Base-by-base conservation (phyloP, 1,139 yeast species). In the Hyphopichia pseudoburtonii region DNA sequence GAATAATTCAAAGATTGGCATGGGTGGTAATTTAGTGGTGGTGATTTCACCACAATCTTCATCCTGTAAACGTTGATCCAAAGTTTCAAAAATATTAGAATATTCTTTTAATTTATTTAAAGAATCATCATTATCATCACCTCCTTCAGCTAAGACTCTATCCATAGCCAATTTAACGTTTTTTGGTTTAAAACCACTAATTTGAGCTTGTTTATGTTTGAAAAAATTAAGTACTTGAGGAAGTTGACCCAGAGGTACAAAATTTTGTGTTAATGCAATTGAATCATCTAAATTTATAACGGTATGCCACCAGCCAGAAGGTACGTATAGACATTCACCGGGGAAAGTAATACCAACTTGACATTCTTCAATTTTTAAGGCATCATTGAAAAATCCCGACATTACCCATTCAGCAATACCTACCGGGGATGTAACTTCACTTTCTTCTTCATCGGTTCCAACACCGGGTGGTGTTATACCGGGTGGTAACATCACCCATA, bases 241-340 rank as follows among this genome's bases (percentile, higher is more conserved):
- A 19, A 86, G 64, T 37, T 78, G 76, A 27, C 76, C 70, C 28
- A 56, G 55, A 0, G 96, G 95, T 5, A 87, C 92, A 59, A 88
- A 89, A 55, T 89, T 89, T 47, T 87, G 95, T 0, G 97, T 89
- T 50, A 88, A 62, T 0, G 96, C 90, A 29, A 85, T 82, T 14
- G 83, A 72, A 51, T 85, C 90, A 43, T 84, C 88, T 18, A 89
- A 55, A 51, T 89, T 89, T 17, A 88, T 86, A 18, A 89, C 97
- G 29, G 81, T 69, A 64, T 89, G 97, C 97, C 97, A 89, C 97
- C 97, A 89, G 1, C 95, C 95, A 16, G 90, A 74, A 2, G 97
- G 97, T 4, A 89, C 97, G 54, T 85, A 80, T 74, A 88, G 76
- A 46, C 88, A 82, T 56, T 89, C 95, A 5, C 92, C 92, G 0